Evolutionary conservation across 2,329 filamentous ascomycete genomes (phyloP), one percentile per base, ranked within the genome.

Genomic region (Sphaerostilbella broomeana): DNA sequence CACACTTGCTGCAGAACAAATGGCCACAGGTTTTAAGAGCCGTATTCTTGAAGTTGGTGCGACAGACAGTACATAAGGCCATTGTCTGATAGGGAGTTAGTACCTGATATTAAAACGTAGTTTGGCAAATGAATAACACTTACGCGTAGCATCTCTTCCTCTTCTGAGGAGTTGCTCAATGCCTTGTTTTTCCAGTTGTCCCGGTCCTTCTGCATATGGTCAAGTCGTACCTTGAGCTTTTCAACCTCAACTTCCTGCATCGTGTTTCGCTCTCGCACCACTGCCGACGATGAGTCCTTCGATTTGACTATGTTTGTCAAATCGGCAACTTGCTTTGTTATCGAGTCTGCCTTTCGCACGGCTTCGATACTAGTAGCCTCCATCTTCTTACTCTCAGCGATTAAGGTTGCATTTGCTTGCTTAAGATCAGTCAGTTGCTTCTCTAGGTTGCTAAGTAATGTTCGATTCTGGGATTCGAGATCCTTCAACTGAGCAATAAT

Each of bases 401-500:
- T 72, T 22, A 89, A 67, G 4, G 75, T 72, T n/a, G 75, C 75
- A 51, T 95, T 80, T 13, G 84, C 77, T 48, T 90, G 85, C 58
- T 83, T 87, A 51, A 87, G 68, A 53, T 97, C 88, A 8, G 81
- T 79, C 26, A 92, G 66, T 57, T 97, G 89, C 65, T 95, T 95
- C 63, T 98, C 92, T 45, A 95, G 68, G 53, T 90, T 95, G 49
- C 79, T 77, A 13, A 92, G 70, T 19, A 95, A 64, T 12, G 79
- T 78, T 35, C 86, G 77, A 48, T 83, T 86, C 38, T 85, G 77
- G 5, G 79, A 72, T 58, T 97, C 92, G 2, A 86, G 77, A 39
- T 97, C 90, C 67, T 98, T 98, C 40, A 97, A 70, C 50, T 94
- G 86, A 1, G 87, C 76, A 28, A 98, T 89, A 44, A 97, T 94